Conservation (phyloP, 768 basidiomycete genomes). For the Lentinula edodes region DNA sequence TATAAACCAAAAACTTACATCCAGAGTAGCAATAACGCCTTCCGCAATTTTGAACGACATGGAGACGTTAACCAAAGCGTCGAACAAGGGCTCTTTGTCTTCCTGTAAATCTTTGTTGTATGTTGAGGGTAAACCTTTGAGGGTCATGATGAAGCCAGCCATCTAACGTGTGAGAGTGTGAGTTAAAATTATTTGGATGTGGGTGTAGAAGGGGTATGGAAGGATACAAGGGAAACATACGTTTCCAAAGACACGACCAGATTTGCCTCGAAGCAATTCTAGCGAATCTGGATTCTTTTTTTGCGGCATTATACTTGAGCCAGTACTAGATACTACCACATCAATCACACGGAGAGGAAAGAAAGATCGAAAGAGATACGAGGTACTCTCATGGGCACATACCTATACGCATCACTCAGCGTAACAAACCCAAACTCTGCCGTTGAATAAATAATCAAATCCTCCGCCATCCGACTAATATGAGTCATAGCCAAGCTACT, state of each 20-base stretch:
- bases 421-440: conserved; percentile 96
- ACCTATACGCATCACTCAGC: conserved; percentile 98
- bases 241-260: conserved; percentile 91
- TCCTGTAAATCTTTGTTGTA: conserved; percentile 99
- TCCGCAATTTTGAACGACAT: conserved; percentile 90
- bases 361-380: not conserved
- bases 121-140: conserved; percentile 96
- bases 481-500: conserved; percentile 88
- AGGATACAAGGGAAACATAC: conserved; percentile 31
- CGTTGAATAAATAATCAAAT: conserved; percentile 93
- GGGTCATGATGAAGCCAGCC: conserved; percentile 95
- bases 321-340: conserved; percentile 57
- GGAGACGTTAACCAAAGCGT: conserved; percentile 83
- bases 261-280: conserved; percentile 92
- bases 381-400: conserved; percentile 12
- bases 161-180: conserved; percentile 45
- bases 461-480: conserved; percentile 91
- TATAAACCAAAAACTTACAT: conserved; percentile 38
- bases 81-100: conserved; percentile 97
- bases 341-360: not conserved
- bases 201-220: no score
- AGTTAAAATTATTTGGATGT: conserved; percentile 2
- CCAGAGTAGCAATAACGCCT: conserved; percentile 89
- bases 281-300: conserved; percentile 99
- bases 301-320: conserved; percentile 99